Percentiles rank a stretch among this genome's conserved stretches.
These are phyloP conservation scores for Calonectria honghensis DNA, from an alignment of 2,329 filamentous ascomycete genomes.

Conservation along the genomic window DNA sequence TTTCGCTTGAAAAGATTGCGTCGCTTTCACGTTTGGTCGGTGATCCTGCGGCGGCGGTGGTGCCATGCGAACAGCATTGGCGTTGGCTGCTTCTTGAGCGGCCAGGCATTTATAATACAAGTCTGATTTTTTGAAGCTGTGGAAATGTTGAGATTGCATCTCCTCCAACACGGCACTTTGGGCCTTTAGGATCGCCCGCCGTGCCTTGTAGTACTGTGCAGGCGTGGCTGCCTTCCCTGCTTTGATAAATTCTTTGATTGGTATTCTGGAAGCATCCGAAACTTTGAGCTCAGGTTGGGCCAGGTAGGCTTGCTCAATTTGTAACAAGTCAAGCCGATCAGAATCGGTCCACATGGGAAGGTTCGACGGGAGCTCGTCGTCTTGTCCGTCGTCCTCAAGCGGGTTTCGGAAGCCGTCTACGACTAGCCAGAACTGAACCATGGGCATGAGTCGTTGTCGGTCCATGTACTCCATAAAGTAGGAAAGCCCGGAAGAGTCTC, in stretches of 20 bases:
- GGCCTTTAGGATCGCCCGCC: conserved; percentile 86
- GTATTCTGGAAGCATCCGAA: conserved; percentile 78
- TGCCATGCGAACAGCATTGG: conserved; percentile 50
- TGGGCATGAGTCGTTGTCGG: conserved; percentile 86
- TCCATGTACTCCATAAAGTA: conserved; percentile 99
- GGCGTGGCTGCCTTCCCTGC: conserved; percentile 85
- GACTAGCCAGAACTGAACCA: conserved; percentile 99
- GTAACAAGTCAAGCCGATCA: conserved; percentile 89
- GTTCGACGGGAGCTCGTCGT: conserved; percentile 78
- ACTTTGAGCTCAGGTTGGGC: conserved; percentile 88
- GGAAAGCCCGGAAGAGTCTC: conserved; percentile 91
- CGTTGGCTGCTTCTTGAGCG: conserved; percentile 82
- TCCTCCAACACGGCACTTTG: conserved; percentile 90
- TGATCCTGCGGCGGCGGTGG: conserved; percentile 47
- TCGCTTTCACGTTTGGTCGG: conserved; percentile 55
- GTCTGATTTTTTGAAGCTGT: conserved; percentile 92
- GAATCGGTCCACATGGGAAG: conserved; percentile 85
- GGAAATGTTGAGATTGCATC: conserved; percentile 87
- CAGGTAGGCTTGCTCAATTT: conserved; percentile 94
- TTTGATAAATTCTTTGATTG: conserved; percentile 85
- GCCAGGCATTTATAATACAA: conserved; percentile 97
- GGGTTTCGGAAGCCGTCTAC: conserved; percentile 97
- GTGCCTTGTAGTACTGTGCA: conserved; percentile 87
- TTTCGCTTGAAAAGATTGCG: conserved; percentile 65
- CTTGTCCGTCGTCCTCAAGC: conserved; percentile 83